A percentile compares a stretch with the other conserved stretches of the same genome.
Evolutionary conservation across 352 stramenopile genomes (phyloP).

Genomic region (Phytophthora cactorum): DNA sequence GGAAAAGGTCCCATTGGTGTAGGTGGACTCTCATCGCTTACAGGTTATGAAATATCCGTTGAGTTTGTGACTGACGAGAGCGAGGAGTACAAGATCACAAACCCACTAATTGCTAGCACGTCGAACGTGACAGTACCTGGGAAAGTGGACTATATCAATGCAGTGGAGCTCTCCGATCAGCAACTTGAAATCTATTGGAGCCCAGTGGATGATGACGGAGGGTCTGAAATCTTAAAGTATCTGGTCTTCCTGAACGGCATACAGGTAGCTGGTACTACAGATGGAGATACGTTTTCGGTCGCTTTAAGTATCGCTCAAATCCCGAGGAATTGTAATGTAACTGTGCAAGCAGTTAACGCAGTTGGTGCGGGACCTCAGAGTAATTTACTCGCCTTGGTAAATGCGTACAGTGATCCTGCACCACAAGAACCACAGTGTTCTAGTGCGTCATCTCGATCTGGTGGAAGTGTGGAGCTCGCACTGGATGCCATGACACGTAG

Average conservation of each 20-base stretch:
- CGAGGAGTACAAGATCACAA: conserved; percentile 40
- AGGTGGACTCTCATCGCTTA: conserved; percentile 35
- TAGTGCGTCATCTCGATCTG: conserved; percentile 17
- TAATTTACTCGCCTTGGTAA: conserved; percentile 7
- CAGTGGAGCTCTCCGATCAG: conserved; percentile 34
- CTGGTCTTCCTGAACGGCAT: conserved; percentile 56
- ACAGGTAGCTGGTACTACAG: conserved; percentile 20
- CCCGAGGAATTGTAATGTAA: conserved; percentile 20
- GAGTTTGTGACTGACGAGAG: conserved; percentile 34
- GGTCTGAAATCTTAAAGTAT: conserved; percentile 42
- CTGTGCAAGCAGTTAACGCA: conserved; percentile 48
- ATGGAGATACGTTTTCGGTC: conserved; percentile 32
- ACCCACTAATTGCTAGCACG: conserved; percentile 39
- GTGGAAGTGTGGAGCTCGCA: conserved; percentile 33
- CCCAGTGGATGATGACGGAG: conserved; percentile 48
- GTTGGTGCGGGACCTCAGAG: conserved; percentile 41
- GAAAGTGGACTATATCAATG: conserved; percentile 29
- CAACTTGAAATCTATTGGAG: conserved; percentile 60
- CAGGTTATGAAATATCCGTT: conserved; percentile 46
- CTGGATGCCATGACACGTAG: conserved; percentile 13
- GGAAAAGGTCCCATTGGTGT: conserved; percentile 39
- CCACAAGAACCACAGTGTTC: conserved; percentile 10
- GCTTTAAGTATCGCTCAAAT: conserved; percentile 22
- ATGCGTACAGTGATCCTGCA: neutral
- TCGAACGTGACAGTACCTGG: conserved; percentile 43